Evolutionary conservation across 768 basidiomycete species (phyloP).

Genomic region (Amanita phalloides): DNA sequence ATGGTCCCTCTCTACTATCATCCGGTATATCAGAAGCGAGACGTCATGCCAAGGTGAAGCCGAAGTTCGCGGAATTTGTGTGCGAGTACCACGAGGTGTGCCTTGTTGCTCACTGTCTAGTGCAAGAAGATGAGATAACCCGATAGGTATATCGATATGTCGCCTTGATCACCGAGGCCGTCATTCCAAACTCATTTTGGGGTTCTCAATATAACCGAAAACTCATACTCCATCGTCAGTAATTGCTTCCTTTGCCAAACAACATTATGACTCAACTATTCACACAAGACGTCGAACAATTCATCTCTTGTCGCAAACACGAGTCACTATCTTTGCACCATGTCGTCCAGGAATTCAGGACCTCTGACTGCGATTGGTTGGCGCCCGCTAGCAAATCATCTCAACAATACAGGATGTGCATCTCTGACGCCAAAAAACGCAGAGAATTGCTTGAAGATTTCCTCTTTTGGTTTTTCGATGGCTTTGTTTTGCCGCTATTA

Average conservation of each 20-base stretch:
- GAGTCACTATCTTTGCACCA: conserved; percentile 73
- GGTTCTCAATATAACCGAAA: conserved; percentile 60
- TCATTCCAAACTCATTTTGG: conserved; percentile 75
- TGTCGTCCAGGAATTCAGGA: conserved; percentile 66
- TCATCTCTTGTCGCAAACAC: conserved; percentile 68
- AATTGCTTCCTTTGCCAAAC: background rate
- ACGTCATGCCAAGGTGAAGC: conserved; percentile 41
- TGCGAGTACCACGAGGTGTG: conserved; percentile 56
- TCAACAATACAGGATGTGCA: conserved; percentile 39
- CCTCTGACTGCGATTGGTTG: conserved; percentile 75
- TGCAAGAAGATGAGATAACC: background rate
- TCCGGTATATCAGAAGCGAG: conserved; percentile 12
- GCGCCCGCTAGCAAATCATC: conserved; percentile 28
- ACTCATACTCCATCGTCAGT: conserved; percentile 45
- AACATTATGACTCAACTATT: background rate
- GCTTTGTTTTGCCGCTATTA: conserved; percentile 68
- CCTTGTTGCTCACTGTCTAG: background rate
- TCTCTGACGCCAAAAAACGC: conserved; percentile 65
- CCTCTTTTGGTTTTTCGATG: conserved; percentile 91
- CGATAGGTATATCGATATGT: conserved; percentile 64
- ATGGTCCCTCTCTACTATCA: conserved; percentile 33
- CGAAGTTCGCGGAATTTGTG: conserved; percentile 70
- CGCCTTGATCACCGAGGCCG: conserved; percentile 45
- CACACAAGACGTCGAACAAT: conserved; percentile 56
- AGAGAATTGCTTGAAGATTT: conserved; percentile 81